Evolutionary conservation across 495 filamentous ascomycete genomes (phyloP).

Genomic region (Talaromyces proteolyticus): DNA sequence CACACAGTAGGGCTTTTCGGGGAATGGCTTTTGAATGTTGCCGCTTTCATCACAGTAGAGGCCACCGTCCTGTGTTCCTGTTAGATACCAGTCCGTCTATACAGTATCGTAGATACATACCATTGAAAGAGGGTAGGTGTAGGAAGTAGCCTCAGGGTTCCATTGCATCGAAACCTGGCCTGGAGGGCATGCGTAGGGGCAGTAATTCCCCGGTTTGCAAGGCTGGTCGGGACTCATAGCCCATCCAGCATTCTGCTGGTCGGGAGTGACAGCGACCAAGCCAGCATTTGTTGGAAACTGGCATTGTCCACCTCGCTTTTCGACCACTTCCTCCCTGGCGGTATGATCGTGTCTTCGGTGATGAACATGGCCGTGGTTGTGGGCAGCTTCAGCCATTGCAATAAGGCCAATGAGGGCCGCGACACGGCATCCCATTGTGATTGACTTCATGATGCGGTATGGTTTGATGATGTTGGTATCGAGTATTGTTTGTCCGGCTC

Average conservation of each 20-base stretch:
- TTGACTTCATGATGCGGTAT: constrained; percentile 26
- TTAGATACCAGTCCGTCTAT: background rate
- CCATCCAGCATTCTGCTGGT: constrained; percentile 65
- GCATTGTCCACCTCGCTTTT: constrained; percentile 49
- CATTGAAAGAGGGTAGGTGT: constrained; percentile 67
- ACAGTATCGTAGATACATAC: constrained; percentile 38
- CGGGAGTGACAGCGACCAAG: constrained; percentile 62
- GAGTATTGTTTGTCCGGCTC: constrained; percentile 8
- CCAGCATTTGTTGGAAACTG: constrained; percentile 63
- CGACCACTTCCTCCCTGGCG: constrained; percentile 12
- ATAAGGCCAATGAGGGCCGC: constrained; percentile 55
- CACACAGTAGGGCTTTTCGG: constrained; percentile 62
- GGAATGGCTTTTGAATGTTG: constrained; percentile 65
- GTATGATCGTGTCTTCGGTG: constrained; percentile 13
- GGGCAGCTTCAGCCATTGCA: constrained; percentile 40
- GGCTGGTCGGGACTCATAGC: constrained; percentile 74
- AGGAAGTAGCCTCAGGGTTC: constrained; percentile 63
- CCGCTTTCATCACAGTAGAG: constrained; percentile 67
- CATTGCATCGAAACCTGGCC: constrained; percentile 78
- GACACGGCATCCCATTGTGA: constrained; percentile 17
- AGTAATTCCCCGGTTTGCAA: constrained; percentile 64
- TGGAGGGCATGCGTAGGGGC: constrained; percentile 72
- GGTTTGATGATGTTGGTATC: background rate
- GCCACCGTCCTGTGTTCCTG: constrained; percentile 61
- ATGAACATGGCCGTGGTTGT: constrained; percentile 28